Evolutionary conservation across 371 early-diverging fungal species (phyloP).

Genomic region (Mucor saturninus): DNA sequence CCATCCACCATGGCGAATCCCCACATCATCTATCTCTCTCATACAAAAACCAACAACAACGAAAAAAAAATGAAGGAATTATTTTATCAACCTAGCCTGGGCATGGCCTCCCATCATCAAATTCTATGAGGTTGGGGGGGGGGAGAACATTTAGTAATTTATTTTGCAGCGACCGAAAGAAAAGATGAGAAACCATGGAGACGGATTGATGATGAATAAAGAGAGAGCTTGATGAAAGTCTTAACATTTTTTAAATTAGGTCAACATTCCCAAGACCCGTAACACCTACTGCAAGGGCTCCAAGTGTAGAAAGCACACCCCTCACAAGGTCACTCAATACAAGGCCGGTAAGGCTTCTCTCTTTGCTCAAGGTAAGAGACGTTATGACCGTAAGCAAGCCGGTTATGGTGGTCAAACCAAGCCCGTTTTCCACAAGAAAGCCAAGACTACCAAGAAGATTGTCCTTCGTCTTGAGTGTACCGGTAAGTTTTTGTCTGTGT

Average conservation of each 20-base stretch:
- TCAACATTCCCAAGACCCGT: conserved; percentile 96
- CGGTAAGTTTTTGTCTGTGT: conserved; percentile 15
- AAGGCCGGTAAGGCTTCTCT: conserved; percentile 99
- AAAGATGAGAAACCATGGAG: no score
- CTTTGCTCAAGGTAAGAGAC: conserved; percentile 93
- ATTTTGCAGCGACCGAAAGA: no score
- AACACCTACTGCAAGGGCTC: conserved; percentile 97
- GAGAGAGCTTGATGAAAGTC: no score
- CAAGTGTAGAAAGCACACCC: conserved; percentile 97
- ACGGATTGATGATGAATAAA: no score
- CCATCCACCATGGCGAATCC: conserved; percentile 4
- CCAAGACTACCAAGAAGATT: conserved; percentile 99
- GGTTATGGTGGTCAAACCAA: conserved; percentile 99
- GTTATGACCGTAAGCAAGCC: conserved; percentile 78
- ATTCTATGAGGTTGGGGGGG: no score
- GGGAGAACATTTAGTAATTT: no score
- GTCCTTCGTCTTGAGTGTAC: conserved; percentile 99
- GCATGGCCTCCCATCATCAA: no score
- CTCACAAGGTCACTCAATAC: conserved; percentile 99
- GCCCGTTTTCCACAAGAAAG: conserved; percentile 96
- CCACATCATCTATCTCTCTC: not conserved
- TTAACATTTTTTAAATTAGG: conserved; percentile 49
- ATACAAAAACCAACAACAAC: not conserved
- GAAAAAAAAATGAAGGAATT: not conserved
- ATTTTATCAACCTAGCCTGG: no score